These are phyloP conservation scores for Lipomyces sp. DNA, from an alignment of 805 yeast species.

Conservation along the genomic window DNA sequence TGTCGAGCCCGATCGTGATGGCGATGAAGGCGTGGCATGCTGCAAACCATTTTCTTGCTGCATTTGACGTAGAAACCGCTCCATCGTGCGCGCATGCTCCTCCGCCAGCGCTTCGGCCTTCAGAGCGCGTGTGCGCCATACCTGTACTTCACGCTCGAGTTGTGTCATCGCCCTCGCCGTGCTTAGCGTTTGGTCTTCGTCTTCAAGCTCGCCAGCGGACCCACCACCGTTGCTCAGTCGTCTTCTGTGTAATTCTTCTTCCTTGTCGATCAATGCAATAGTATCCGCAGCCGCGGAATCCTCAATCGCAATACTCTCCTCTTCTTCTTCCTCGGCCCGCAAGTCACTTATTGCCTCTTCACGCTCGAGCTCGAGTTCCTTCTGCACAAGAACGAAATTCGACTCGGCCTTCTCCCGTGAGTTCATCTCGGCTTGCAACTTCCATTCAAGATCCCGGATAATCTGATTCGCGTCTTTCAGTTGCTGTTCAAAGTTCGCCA, in stretches of 20 bases:
- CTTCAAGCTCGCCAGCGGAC: background rate
- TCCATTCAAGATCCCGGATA: slow-evolving; percentile 8
- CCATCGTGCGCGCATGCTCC: slow-evolving; percentile 13
- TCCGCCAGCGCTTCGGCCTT: slow-evolving; percentile 20
- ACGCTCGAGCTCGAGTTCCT: slow-evolving; percentile 27
- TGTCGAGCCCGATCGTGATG: slow-evolving; percentile 2
- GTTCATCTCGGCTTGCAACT: slow-evolving; percentile 9
- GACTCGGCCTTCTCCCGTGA: slow-evolving; percentile 20
- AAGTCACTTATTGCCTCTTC: slow-evolving; percentile 23
- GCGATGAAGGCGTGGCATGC: background rate
- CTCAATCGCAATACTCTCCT: slow-evolving; percentile 5
- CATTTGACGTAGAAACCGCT: slow-evolving; percentile 6
- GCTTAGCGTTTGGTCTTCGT: slow-evolving; percentile 6
- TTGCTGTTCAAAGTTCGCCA: slow-evolving; percentile 7
- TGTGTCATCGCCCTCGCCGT: slow-evolving; percentile 14
- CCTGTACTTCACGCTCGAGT: slow-evolving; percentile 16
- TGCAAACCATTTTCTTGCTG: slow-evolving; percentile 9
- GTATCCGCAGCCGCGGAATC: slow-evolving; percentile 23
- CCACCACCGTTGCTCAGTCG: slow-evolving; percentile 6
- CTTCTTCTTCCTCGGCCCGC: slow-evolving; percentile 12
- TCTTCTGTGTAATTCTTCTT: slow-evolving; percentile 5
- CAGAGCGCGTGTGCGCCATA: slow-evolving; percentile 17
- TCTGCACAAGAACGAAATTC: slow-evolving; percentile 6
- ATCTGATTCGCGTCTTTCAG: slow-evolving; percentile 3
- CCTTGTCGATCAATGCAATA: slow-evolving; percentile 23